Percentiles rank a stretch among this genome's conserved stretches.
These are phyloP conservation scores for Mycena venus DNA, from an alignment of 768 basidiomycete species.

Conservation along the genomic window DNA sequence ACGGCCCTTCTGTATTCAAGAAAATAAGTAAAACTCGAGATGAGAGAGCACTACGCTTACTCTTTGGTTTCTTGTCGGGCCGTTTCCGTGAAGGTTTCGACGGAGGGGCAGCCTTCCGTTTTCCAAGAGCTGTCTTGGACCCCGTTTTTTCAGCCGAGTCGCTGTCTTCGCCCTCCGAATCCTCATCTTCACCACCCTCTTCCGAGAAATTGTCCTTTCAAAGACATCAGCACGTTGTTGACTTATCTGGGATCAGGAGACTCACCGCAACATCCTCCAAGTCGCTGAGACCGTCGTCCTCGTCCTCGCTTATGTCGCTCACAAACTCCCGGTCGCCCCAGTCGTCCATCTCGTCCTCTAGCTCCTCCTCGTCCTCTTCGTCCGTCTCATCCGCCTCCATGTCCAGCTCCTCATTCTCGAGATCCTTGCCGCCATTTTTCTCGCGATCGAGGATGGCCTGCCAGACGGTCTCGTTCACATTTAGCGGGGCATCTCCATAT, in stretches of 20 bases:
- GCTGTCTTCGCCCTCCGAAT: conserved; percentile 45
- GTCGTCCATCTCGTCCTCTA: conserved; percentile 62
- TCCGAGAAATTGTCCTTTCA: conserved; percentile 61
- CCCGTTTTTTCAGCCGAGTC: conserved; percentile 51
- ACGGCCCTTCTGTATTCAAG: conserved; percentile 67
- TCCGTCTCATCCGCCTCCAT: conserved; percentile 69
- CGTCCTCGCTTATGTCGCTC: conserved; percentile 79
- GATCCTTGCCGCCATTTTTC: conserved; percentile 60
- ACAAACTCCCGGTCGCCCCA: conserved; percentile 81
- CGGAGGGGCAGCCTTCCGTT: conserved; percentile 71
- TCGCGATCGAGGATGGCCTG: conserved; percentile 90
- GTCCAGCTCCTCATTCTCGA: conserved; percentile 61
- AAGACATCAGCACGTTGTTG: background rate
- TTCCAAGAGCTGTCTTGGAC: conserved; percentile 67
- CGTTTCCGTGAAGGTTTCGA: conserved; percentile 63
- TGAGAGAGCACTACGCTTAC: conserved; percentile 52
- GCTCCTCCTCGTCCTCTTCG: conserved; percentile 72
- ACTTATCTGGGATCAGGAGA: conserved; percentile 28
- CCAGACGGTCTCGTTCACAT: conserved; percentile 99
- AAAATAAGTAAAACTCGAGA: conserved; percentile 1
- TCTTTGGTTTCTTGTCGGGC: conserved; percentile 72
- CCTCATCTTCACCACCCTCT: conserved; percentile 57
- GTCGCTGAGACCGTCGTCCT: conserved; percentile 74
- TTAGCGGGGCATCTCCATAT: conserved; percentile 96
- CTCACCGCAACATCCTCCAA: conserved; percentile 78